Evolutionary conservation across 495 filamentous ascomycete genomes (phyloP), one percentile per base, ranked within the genome.

Genomic region (Trichoderma erinaceum): DNA sequence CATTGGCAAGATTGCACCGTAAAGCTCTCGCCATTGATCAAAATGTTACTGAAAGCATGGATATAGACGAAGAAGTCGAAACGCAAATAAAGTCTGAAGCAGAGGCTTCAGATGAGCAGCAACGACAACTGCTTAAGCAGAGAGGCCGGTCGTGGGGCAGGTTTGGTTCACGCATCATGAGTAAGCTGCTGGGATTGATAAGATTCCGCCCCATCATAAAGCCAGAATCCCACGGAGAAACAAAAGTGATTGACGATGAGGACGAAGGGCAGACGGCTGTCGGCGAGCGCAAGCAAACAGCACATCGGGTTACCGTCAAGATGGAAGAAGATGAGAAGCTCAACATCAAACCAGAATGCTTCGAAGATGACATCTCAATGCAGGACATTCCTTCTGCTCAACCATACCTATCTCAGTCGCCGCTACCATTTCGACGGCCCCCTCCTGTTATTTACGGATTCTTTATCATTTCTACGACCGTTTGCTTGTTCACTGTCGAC

Each of bases 361-460:
- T 50, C 16, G 41, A 65, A 0, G 63, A 44, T 35, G 63, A 44
- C 18, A 27, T 61, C 27, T 13, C 56, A n/a, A 44, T 41, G 41
- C 6, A 32, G 41, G 41, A 43, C 63, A 44, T 44, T 27, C 35
- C 29, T 15, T 1, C 11, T 18, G 35, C 35, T 0, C 35, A 32
- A 11, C 4, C 63, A 65, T 1, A 7, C 41, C 8, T 38, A 21
- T 23, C 64, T 25, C 21, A 25, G 18, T 25, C 48, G 7, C 0
- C 29, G 5, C 21, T 21, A 18, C 11, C 12, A 21, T 61, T 50
- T 29, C 35, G 13, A 16, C 67, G 67, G 7, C 58, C 13, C 23
- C 61, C 58, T 1, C 67, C 67, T 15, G 67, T 68, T 7, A 15
- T 68, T 1, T 68, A 64, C 61, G 67, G 58, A 12, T 29, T 68